phyloP scores from a whole-genome alignment of 345 rosid genomes.

The Hibiscus tridactylites region DNA sequence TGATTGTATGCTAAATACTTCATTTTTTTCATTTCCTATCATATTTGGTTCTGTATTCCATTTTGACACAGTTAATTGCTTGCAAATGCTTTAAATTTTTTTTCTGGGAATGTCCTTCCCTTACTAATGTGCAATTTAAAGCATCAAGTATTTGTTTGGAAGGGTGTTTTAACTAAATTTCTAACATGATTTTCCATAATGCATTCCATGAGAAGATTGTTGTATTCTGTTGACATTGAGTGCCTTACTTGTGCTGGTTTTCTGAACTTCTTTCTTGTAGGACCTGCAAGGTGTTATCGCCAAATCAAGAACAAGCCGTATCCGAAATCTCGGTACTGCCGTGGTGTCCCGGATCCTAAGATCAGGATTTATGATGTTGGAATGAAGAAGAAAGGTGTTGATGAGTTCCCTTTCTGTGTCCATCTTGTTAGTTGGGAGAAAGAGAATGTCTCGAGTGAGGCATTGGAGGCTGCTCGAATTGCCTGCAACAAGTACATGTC shows the following conservation, averaged over 20 bases:
- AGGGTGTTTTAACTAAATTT: no score
- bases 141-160: no score
- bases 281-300: constrained; percentile 32
- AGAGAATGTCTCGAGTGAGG: constrained; percentile 55
- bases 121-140: no score
- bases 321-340: constrained; percentile 49
- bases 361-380: constrained; percentile 60
- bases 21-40: neutral
- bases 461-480: constrained; percentile 56
- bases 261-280: neutral
- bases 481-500: constrained; percentile 62
- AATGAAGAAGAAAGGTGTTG: constrained; percentile 57
- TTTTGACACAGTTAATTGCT: neutral
- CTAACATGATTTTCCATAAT: neutral
- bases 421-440: constrained; percentile 62
- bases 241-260: neutral
- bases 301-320: constrained; percentile 62
- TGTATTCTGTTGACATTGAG: neutral
- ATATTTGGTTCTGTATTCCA: neutral
- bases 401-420: constrained; percentile 58
- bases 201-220: neutral
- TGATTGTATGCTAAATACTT: neutral
- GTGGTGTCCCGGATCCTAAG: constrained; percentile 57
- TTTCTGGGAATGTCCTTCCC: no score
- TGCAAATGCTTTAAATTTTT: neutral